phyloP scores from a whole-genome alignment of 257 asterid species.

The Lavandula angustifolia region DNA sequence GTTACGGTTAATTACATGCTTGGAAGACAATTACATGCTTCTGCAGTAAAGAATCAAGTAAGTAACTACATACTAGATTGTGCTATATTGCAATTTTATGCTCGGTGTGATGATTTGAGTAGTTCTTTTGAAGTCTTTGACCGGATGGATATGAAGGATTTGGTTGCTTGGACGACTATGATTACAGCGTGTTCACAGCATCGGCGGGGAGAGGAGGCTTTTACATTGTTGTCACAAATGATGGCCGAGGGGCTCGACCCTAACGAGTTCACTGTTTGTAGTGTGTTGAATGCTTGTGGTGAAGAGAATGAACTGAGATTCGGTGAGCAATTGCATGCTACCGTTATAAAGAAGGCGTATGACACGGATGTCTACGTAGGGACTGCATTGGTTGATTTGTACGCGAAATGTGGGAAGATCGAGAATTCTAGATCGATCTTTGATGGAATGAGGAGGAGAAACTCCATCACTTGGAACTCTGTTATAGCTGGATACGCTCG shows the following conservation, averaged over 20 bases:
- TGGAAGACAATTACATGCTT: conserved; percentile 78
- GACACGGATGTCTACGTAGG: conserved; percentile 64
- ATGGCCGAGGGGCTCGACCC: conserved; percentile 63
- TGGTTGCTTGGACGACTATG: conserved; percentile 86
- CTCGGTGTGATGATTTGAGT: conserved; percentile 64
- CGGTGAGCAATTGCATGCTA: conserved; percentile 71
- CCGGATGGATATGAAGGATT: conserved; percentile 54
- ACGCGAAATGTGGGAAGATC: conserved; percentile 70
- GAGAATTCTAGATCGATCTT: conserved; percentile 57
- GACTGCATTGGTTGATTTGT: conserved; percentile 78
- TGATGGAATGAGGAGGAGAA: conserved; percentile 67
- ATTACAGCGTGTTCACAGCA: conserved; percentile 80
- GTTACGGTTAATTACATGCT: conserved; percentile 51
- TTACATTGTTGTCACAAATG: conserved; percentile 55
- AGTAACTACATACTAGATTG: conserved; percentile 63
- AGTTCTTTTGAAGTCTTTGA: conserved; percentile 60
- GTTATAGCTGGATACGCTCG: conserved; percentile 85
- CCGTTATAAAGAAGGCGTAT: conserved; percentile 58
- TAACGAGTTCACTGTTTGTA: conserved; percentile 76
- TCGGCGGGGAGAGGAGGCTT: conserved; percentile 56
- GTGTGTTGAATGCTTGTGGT: conserved; percentile 75
- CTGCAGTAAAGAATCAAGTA: conserved; percentile 52
- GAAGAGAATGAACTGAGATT: conserved; percentile 64
- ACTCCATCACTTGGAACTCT: conserved; percentile 74
- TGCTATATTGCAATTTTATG: conserved; percentile 64